Conservation (phyloP, 495 filamentous ascomycete genomes). For the Halenospora varia region DNA sequence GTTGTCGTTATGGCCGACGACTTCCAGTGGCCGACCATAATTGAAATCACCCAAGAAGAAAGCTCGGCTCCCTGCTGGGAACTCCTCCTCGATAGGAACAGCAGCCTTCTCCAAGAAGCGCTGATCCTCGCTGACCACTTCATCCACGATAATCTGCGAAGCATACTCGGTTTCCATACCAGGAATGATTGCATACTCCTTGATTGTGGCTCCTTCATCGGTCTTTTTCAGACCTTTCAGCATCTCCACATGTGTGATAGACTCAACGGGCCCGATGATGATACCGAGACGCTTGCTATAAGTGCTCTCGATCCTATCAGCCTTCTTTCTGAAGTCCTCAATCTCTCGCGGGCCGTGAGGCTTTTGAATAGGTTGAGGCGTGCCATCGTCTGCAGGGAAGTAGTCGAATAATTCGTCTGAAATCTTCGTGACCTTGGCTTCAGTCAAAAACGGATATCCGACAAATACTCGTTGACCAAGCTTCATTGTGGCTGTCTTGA, state of each 20-base stretch:
- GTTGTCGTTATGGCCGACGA: conserved; percentile 67
- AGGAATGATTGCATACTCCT: conserved; percentile 86
- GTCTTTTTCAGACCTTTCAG: conserved; percentile 88
- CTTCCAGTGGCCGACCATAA: conserved; percentile 84
- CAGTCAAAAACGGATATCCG: conserved; percentile 93
- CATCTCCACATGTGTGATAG: conserved; percentile 86
- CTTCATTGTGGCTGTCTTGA: conserved; percentile 68
- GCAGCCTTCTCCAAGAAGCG: conserved; percentile 88
- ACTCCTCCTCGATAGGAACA: conserved; percentile 85
- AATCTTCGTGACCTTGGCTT: conserved; percentile 82
- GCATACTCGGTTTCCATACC: conserved; percentile 92
- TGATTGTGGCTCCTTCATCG: conserved; percentile 84
- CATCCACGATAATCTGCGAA: conserved; percentile 82
- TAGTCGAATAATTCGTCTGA: conserved; percentile 96
- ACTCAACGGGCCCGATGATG: conserved; percentile 81
- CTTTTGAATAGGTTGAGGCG: conserved; percentile 46
- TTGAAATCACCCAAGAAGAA: conserved; percentile 98
- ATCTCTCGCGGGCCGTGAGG: conserved; percentile 79
- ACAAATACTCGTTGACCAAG: conserved; percentile 85
- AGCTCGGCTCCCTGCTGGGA: conserved; percentile 71
- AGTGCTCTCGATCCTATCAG: conserved; percentile 72
- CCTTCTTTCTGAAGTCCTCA: conserved; percentile 77
- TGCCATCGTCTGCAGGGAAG: conserved; percentile 56
- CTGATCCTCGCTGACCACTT: conserved; percentile 86
- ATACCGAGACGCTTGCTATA: conserved; percentile 91